Evolutionary conservation across 495 filamentous ascomycete genomes (phyloP).

Genomic region (Aspergillus leporis): DNA sequence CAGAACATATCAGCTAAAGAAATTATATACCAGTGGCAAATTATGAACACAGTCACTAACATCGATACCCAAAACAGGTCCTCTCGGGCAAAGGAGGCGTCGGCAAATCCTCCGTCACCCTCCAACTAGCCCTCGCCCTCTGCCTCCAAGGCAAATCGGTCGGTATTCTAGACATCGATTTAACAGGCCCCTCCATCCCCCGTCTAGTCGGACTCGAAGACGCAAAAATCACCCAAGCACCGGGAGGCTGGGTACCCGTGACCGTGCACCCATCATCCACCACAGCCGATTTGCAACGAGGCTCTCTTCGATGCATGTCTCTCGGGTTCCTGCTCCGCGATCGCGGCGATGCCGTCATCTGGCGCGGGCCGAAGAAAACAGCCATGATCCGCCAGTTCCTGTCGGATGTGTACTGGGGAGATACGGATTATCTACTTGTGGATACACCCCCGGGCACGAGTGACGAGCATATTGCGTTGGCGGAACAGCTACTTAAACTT

Average conservation of each 20-base stretch:
- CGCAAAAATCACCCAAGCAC: slow-evolving; percentile 85
- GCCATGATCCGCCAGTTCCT: slow-evolving; percentile 98
- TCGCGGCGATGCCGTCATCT: slow-evolving; percentile 88
- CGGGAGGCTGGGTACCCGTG: slow-evolving; percentile 88
- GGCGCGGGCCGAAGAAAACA: slow-evolving; percentile 98
- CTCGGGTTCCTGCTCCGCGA: slow-evolving; percentile 85
- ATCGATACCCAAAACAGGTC: slow-evolving; percentile 40
- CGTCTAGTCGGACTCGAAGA: slow-evolving; percentile 88
- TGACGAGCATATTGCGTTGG: slow-evolving; percentile 95
- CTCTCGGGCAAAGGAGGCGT: slow-evolving; percentile 98
- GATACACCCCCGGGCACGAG: slow-evolving; percentile 96
- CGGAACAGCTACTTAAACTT: slow-evolving; percentile 72
- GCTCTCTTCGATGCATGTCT: slow-evolving; percentile 84
- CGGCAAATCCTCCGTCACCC: slow-evolving; percentile 94
- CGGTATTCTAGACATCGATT: slow-evolving; percentile 93
- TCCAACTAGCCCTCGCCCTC: slow-evolving; percentile 89
- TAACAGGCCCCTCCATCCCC: slow-evolving; percentile 95
- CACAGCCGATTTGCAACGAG: slow-evolving; percentile 27
- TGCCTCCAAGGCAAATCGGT: slow-evolving; percentile 81
- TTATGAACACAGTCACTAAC: neutral
- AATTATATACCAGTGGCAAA: neutral
- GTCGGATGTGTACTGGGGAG: slow-evolving; percentile 87
- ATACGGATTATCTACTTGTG: slow-evolving; percentile 84
- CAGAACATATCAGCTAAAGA: neutral
- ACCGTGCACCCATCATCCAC: slow-evolving; percentile 55